Base-by-base conservation (phyloP, 257 asterid genomes). In the Perilla frutescens region DNA sequence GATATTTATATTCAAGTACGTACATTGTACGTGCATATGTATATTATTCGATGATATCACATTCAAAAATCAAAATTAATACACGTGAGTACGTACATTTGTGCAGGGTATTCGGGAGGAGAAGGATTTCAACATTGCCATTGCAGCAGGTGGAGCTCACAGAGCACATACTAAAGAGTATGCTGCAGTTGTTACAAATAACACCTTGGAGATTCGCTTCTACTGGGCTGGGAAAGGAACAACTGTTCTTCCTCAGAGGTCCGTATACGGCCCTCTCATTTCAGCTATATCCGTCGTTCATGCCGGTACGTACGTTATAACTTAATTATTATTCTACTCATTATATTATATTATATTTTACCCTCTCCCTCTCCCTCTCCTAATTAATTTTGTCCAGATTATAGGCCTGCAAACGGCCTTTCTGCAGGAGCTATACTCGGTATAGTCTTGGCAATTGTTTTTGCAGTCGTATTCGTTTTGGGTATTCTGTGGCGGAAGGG, bases 221-320 rank as follows among this genome's bases (percentile, higher is more conserved):
- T 85, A 75, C 20, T 91, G 97, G 97, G 93, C 96, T 54, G 97
- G 97, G 54, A 89, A 87, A 80, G 97, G 97, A 77, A 92, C 97
- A 44, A 77, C 5, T 62, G 86, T 73, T 58, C 75, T 92, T 73
- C 96, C 96, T 31, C 4, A 0, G 39, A 83, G 84, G 82, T 96
- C 96, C 40, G 90, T 85, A 40, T 90, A 92, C 53, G 97, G 97
- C 10, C 94, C 96, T 83, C 89, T 92, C n/a, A 82, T 92, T 79
- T 92, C 97, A 36, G 97, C 47, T 68, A 37, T 48, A 20, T 66
- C 12, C 44, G 43, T 80, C 5, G n/a, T 47, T 47, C 51, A 47
- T 11, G 9, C 8, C 9, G 49, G 49, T 44, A 20, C 26, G 26
- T 20, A 20, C 26, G 0, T 20, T 20, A 20, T 20, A 20, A 20